A percentile compares a stretch with the other conserved stretches of the same genome.
phyloP scores from a whole-genome alignment of 1,284 basidiomycete genomes.

The Malassezia brasiliensis region DNA sequence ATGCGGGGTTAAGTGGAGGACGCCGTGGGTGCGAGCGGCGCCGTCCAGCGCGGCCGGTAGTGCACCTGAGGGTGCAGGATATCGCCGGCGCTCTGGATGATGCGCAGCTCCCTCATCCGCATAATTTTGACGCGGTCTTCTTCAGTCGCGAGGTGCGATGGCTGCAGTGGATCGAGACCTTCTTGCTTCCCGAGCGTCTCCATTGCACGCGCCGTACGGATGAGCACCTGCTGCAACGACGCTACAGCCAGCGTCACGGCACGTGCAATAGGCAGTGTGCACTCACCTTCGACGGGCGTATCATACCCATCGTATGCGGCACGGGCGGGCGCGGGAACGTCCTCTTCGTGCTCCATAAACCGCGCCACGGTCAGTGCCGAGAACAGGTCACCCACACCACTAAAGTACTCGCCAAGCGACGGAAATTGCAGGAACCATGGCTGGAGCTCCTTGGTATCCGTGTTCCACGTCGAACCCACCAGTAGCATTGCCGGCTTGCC shows the following conservation, averaged over 20 bases:
- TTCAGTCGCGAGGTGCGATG: conserved; percentile 16
- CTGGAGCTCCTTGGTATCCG: conserved; percentile 17
- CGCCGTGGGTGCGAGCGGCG: neutral
- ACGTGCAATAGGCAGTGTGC: conserved; percentile 53
- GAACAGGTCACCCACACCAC: conserved; percentile 93
- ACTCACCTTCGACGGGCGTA: neutral
- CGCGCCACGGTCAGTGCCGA: conserved; percentile 82
- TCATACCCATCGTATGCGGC: neutral
- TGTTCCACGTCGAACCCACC: conserved; percentile 45
- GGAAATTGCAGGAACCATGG: conserved; percentile 64
- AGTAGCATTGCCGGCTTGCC: conserved; percentile 34
- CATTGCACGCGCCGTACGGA: conserved; percentile 6
- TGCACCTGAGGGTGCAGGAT: conserved; percentile 34
- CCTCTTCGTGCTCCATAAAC: conserved; percentile 50
- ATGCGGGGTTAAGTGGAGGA: neutral
- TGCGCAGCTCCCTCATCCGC: conserved; percentile 36
- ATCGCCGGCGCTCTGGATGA: conserved; percentile 36
- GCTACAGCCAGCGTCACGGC: conserved; percentile 58
- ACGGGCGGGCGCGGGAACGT: conserved; percentile 10
- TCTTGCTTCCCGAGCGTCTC: neutral
- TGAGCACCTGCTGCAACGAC: conserved; percentile 74
- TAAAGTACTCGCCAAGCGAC: conserved; percentile 80
- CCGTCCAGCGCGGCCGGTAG: conserved; percentile 28
- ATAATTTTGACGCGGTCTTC: conserved; percentile 33
- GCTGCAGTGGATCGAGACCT: conserved; percentile 11